Base-by-base conservation (phyloP, 1,139 yeast genomes). In the Taphrina flavorubra region DNA sequence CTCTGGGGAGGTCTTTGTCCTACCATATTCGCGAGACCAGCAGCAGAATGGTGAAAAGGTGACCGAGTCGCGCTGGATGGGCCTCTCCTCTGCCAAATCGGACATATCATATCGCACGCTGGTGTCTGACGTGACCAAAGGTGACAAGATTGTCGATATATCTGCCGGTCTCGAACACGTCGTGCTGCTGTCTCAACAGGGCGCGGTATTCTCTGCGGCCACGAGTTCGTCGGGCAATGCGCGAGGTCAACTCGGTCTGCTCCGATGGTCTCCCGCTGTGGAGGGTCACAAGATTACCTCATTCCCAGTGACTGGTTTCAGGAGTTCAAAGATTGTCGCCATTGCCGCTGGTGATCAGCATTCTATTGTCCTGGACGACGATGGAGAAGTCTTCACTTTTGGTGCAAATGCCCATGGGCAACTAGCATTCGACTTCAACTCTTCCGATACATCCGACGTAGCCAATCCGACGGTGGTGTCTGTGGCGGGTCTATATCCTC, bases 381-480 rank as follows among this genome's bases (percentile, higher is more conserved):
- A 81, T 34, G 95, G 94, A 16, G 81, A 83, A 70, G 79, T 91
- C 18, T 89, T 88, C 85, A 84, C 92, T 0, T 92, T 96, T 85
- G 99, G 99, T 40, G 85, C 85, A 70, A 94, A 94, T 76, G 81
- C 85, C 1, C 85, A 79, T 76, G 98, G 99, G 34, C 94, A 94
- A 76, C 82, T 95, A 71, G 97, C 92, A n/a, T 81, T 85, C 62
- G 86, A 87, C 8, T 87, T 88, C 64, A 64, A 47, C 39, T 81
- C 85, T 37, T 85, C 85, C 74, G 85, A 85, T 69, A 85, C 89
- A 13, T 91, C 89, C 72, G 80, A 83, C 65, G 83, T 88, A 65
- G 86, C 96, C 1, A 84, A 87, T 49, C 98, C 98, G 0, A 84
- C 83, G 59, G 80, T 80, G 70, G 79, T 87, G 5, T 82, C 84